Conservation (phyloP, 371 early-diverging fungal species). For the Mortierella sp. region DNA sequence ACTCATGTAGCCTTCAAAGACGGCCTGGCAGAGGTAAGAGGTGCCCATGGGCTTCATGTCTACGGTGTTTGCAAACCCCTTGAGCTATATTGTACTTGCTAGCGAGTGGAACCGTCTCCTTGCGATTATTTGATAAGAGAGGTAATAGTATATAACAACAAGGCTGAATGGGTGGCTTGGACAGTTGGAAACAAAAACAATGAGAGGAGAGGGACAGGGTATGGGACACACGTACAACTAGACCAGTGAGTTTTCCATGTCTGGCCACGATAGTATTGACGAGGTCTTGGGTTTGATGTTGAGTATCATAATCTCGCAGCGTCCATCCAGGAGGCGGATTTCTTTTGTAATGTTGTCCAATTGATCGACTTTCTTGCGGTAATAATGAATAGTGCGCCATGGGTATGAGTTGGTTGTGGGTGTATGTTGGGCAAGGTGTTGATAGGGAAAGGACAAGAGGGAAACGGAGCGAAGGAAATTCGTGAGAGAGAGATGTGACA, state of each 20-base stretch:
- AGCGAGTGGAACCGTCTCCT: conserved; percentile 65
- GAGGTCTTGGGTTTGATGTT: conserved; percentile 59
- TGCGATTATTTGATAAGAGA: conserved; percentile 59
- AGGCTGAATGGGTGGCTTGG: too few species aligned
- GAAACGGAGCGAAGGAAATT: background rate
- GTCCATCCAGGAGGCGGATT: conserved; percentile 55
- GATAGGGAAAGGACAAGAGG: background rate
- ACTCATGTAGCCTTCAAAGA: too few species aligned
- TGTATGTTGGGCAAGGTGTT: background rate
- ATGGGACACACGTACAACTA: conserved; percentile 51
- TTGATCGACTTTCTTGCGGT: conserved; percentile 61
- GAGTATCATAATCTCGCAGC: conserved; percentile 55
- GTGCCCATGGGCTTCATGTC: conserved; percentile 70
- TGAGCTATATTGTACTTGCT: conserved; percentile 55
- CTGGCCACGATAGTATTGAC: conserved; percentile 53
- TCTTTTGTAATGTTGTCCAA: conserved; percentile 53
- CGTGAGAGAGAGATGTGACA: background rate
- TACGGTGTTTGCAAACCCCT: conserved; percentile 65
- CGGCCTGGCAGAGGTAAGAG: too few species aligned
- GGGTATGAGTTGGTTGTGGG: conserved; percentile 27
- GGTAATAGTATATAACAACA: too few species aligned
- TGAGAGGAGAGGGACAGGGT: background rate
- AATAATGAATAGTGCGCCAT: conserved; percentile 66
- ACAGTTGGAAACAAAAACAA: background rate
- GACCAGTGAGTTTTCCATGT: conserved; percentile 56